Base-by-base conservation (phyloP, 1,139 yeast genomes). In the Debaryomycetaceae sp. region DNA sequence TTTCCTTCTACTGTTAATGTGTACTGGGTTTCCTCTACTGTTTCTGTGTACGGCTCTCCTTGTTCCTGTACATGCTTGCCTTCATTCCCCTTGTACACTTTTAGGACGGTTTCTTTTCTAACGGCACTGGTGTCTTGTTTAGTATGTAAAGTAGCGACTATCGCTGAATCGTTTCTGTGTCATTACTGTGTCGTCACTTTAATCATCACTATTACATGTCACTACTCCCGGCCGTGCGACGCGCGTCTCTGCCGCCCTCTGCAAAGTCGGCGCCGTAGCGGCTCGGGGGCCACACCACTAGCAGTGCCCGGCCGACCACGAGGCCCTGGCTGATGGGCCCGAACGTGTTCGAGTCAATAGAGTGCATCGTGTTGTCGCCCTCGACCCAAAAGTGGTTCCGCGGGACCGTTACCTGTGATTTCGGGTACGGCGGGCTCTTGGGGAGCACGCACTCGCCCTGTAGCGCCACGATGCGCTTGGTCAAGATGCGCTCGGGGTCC, bases 381-480 rank as follows among this genome's bases (percentile, higher is more conserved):
- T 87, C 96, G 1, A 86, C 86, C 96, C 96, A 87, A 10, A 83
- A 44, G 48, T 87, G 97, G 43, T 77, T 79, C 32, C 82, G 54
- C 4, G 95, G 95, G 3, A 87, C 58, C 16, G 55, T 55, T 6
- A 78, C 75, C 25, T 60, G 58, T 2, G 63, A 56, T 43, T 74
- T 68, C 2, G 93, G 90, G 46, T 80, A 83, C 13, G 75, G 75
- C 19, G 54, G 51, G 8, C 67, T 56, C 32, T 77, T 60, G 2
- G 94, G 74, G 15, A 53, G 45, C 1, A 86, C 62, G 3, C 61
- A 49, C 41, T 83, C 94, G 16, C 90, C 87, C 33, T 73, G 85
- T 1, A 74, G 44, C 1, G 80, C 96, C 36, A 78, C 68, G 6
- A 87, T 68, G 27, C 97, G 55, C 53, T 87, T 87, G 22, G 92